phyloP scores from a whole-genome alignment of 805 yeast genomes.

The Monosporozyma siamensis region DNA sequence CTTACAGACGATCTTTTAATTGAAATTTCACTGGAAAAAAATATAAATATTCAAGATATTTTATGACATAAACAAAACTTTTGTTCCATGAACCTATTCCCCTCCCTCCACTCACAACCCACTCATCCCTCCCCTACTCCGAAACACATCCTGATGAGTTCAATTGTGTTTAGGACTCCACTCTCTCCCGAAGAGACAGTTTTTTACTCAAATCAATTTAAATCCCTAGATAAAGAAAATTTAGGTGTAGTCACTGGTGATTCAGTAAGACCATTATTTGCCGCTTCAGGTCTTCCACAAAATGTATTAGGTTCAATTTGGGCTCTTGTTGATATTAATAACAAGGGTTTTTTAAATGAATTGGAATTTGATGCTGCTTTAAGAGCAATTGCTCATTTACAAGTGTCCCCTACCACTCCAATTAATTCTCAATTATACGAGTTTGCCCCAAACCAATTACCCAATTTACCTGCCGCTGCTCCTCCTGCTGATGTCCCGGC shows the following conservation, averaged over 20 bases:
- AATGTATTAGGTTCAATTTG: constrained; percentile 79
- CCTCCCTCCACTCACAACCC: too few species aligned
- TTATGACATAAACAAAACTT: too few species aligned
- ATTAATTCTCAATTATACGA: constrained; percentile 37
- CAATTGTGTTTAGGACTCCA: constrained; percentile 30
- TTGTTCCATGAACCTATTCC: too few species aligned
- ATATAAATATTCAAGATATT: too few species aligned
- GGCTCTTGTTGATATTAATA: constrained; percentile 87
- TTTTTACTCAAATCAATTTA: constrained; percentile 66
- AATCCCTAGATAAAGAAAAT: constrained; percentile 66
- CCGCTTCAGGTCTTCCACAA: constrained; percentile 76
- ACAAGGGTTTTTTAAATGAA: constrained; percentile 75
- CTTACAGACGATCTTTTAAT: too few species aligned
- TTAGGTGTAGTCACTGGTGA: constrained; percentile 84
- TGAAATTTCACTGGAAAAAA: too few species aligned
- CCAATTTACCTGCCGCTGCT: constrained; percentile 37
- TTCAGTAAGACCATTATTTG: constrained; percentile 71
- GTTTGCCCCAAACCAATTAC: constrained; percentile 20
- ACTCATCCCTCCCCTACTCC: too few species aligned
- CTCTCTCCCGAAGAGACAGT: constrained; percentile 66
- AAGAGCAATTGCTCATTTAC: constrained; percentile 83
- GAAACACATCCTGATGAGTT: constrained; percentile 11
- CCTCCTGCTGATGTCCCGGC: too few species aligned
- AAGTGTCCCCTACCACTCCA: constrained; percentile 45
- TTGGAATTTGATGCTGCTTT: constrained; percentile 76